Evolutionary conservation across 2,329 filamentous ascomycete genomes (phyloP), one percentile per base, ranked within the genome.

Genomic region (Cordyceps pruinosa): DNA sequence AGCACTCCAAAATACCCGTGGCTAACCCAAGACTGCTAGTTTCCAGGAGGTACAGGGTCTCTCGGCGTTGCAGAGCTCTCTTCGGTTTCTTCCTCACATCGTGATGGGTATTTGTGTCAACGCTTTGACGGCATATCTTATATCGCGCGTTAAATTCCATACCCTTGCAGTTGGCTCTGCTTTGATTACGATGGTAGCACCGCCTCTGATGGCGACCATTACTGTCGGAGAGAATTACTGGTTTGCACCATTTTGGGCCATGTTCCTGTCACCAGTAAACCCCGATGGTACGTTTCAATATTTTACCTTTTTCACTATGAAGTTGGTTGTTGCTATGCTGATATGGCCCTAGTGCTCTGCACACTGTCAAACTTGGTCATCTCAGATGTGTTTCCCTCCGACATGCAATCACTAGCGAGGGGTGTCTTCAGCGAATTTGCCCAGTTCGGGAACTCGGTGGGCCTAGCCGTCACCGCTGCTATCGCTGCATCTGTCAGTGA

Each of bases 401-500:
- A 80, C 19, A 77, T 75, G 2, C 82, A 86, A 58, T 81, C 78
- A 0, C 71, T 86, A 0, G 83, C 81, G 0, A 82, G 82, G 0
- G 82, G 77, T 0, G 79, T 85, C 0, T 85, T 85, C 67, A 84
- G 81, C 53, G 82, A 79, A 2, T 73, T 81, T 1, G 74, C 75
- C 0, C 81, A 85, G 57, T 79, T 86, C 56, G 83, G 82, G 0
- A 80, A 74, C 19, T 74, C 76, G 0, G 70, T 84, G 1, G 80
- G 79, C 0, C 64, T 84, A 3, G 78, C 79, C 8, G 66, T 79
- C 2, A 75, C 77, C 9, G 76, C 77, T 10, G 74, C 78, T 0
- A 76, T 83, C 32, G 71, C 75, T 2, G 68, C 72, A 0, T 72
- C 71, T 3, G 73, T 79, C 1, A 78, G 75, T 1, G 69, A 74